A percentile compares a stretch with the other conserved stretches of the same genome.
Conservation (phyloP, 106 monocot species). For the Dioscorea zingiberensis region DNA sequence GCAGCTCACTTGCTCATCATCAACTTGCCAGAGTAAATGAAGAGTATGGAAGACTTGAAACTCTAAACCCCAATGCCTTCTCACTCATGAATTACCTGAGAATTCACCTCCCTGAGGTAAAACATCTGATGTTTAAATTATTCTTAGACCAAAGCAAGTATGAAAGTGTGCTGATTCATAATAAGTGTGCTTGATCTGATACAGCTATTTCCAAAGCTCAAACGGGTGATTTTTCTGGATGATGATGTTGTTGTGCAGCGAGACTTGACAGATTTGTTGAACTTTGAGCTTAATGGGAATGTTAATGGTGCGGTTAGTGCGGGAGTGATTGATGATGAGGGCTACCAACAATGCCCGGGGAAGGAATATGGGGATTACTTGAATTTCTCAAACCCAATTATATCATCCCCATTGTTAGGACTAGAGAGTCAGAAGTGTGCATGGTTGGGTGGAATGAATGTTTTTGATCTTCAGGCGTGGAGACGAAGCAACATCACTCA, state of each 20-base stretch:
- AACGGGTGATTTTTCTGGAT: slow-evolving; percentile 53
- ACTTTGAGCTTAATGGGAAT: slow-evolving; percentile 35
- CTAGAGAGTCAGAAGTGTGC: slow-evolving; percentile 22
- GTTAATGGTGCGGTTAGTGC: slow-evolving; percentile 35
- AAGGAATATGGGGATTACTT: slow-evolving; percentile 33
- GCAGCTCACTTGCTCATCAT: slow-evolving; percentile 9
- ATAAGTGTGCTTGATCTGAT: not conserved
- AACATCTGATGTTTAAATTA: not conserved
- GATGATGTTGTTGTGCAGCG: slow-evolving; percentile 62
- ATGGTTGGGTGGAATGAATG: slow-evolving; percentile 50
- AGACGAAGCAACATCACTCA: slow-evolving; percentile 35
- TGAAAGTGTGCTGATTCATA: not conserved
- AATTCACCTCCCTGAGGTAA: slow-evolving; percentile 68
- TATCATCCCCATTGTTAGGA: slow-evolving; percentile 3
- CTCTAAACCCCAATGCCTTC: slow-evolving; percentile 32
- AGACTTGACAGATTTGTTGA: slow-evolving; percentile 42
- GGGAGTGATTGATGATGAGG: not conserved
- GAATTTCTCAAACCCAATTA: slow-evolving; percentile 51
- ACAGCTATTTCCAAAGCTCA: slow-evolving; percentile 57
- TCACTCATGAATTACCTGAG: slow-evolving; percentile 53
- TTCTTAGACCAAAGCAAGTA: too few species aligned
- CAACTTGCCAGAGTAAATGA: slow-evolving; percentile 6
- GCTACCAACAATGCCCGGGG: slow-evolving; percentile 17
- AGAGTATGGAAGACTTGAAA: slow-evolving; percentile 26
- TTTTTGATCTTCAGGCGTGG: slow-evolving; percentile 49